Evolutionary conservation across 169 alveolate genomes (phyloP), one percentile per base, ranked within the genome.

Genomic region (Cryptosporidium muris): DNA sequence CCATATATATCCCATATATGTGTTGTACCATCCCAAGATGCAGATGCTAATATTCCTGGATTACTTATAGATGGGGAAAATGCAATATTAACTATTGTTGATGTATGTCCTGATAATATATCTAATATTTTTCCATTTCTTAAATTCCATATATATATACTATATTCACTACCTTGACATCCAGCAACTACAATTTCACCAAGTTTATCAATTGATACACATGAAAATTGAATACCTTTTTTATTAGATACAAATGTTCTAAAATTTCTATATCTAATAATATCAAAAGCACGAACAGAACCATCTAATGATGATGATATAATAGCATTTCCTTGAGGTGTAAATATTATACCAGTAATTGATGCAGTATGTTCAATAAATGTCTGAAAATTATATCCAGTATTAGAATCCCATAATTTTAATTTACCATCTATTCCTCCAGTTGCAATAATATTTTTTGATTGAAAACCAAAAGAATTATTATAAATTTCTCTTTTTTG

Each of bases 111-210:
- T 81, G 91, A 54, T 37, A 95, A 80, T 3, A 88, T 93, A 56
- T 96, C 98, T 6, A 96, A 82, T 49, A 96, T 80, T 60, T 93
- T 89, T 7, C 98, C 98, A 4, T 93, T 91, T 66, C 88, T 95
- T 16, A 93, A 85, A 63, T 82, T 88, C 96, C 96, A 93, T n/a
- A 93, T 90, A 81, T 85, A 93, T 11, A 93, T 91, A 37, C 92
- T 66, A 51, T 89, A 89, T 14, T 82, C 88, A n/a, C 94, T 97
- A 58, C 99, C 99, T 62, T 91, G 88, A 9, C 97, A 93, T n/a
- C 99, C 99, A 1, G 99, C 99, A 12, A 96, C 97, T 0, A 97
- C 97, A n/a, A 98, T 85, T 65, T 96, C 98, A 2, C 99, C 99
- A 36, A 98, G 93, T 25, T 93, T 81, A 65, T 98, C 99, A 43